These are phyloP conservation scores for Rosa lucieae DNA, from an alignment of 306 rosid genomes.

Conservation along the genomic window DNA sequence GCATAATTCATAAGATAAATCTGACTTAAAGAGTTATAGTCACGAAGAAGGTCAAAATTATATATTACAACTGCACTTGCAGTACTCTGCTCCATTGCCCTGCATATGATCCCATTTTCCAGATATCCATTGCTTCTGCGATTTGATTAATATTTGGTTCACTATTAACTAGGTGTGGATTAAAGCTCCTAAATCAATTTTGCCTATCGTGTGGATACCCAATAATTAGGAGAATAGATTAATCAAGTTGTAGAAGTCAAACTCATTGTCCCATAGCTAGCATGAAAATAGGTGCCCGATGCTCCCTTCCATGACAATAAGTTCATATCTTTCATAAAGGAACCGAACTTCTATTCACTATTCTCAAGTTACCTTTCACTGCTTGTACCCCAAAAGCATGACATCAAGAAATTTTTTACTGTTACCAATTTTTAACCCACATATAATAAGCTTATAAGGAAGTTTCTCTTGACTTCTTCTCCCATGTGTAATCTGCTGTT, in stretches of 20 bases:
- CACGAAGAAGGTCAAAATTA: background rate
- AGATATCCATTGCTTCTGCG: background rate
- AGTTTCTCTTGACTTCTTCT: background rate
- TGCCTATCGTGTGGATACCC: background rate
- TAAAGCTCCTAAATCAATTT: background rate
- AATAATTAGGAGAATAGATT: background rate
- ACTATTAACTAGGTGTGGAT: background rate
- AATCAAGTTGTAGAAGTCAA: conserved; percentile 5
- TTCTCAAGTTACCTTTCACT: background rate
- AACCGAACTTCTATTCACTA: background rate
- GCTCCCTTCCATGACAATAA: background rate
- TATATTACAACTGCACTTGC: background rate
- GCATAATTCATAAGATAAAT: background rate
- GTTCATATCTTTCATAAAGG: background rate
- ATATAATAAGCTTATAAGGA: background rate
- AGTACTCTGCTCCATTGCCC: background rate
- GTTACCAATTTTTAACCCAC: background rate
- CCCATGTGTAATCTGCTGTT: background rate
- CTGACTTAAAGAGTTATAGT: background rate
- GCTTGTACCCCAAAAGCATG: conserved; percentile 9
- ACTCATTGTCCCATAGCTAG: conserved; percentile 1
- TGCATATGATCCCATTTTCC: background rate
- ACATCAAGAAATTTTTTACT: background rate
- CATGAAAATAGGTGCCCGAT: conserved; percentile 2
- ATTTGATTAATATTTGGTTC: background rate